Evolutionary conservation across 164 flowering plant genomes (phyloP).

Genomic region (Nymphaea thermarum): DNA sequence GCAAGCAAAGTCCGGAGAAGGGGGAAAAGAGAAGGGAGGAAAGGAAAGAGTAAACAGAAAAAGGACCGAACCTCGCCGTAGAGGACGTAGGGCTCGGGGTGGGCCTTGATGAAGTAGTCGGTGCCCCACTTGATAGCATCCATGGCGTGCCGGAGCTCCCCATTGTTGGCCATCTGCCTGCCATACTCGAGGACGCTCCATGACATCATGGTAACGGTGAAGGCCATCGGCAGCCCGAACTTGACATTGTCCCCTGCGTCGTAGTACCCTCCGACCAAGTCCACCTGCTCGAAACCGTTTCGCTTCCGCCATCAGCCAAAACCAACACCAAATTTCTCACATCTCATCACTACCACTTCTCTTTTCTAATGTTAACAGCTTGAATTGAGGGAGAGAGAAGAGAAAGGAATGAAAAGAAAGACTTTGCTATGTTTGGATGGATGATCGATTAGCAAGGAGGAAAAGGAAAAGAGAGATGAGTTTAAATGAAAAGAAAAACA

Average conservation of each 20-base stretch:
- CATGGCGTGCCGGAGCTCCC: slow-evolving; percentile 74
- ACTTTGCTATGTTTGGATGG: neutral
- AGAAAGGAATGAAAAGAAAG: neutral
- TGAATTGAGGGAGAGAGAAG: neutral
- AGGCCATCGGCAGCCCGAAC: slow-evolving; percentile 94
- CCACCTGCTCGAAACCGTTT: slow-evolving; percentile 33
- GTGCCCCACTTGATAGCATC: slow-evolving; percentile 94
- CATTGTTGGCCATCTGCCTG: slow-evolving; percentile 52
- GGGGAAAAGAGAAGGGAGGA: neutral
- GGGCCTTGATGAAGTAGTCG: slow-evolving; percentile 86
- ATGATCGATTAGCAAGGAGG: neutral
- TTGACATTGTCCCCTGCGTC: slow-evolving; percentile 99
- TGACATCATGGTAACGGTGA: slow-evolving; percentile 87
- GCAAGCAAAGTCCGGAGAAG: neutral
- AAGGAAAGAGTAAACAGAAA: neutral
- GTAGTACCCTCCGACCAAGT: slow-evolving; percentile 92
- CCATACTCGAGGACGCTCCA: slow-evolving; percentile 84
- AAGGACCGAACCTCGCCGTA: slow-evolving; percentile 57
- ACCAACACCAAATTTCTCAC: too few species aligned
- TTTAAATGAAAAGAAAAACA: too few species aligned
- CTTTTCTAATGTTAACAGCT: neutral
- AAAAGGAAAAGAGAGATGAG: neutral
- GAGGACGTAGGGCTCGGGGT: slow-evolving; percentile 69
- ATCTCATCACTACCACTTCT: neutral
- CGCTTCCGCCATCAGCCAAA: too few species aligned